phyloP scores from a whole-genome alignment of 2,329 filamentous ascomycete genomes.

The Xylaria digitata region DNA sequence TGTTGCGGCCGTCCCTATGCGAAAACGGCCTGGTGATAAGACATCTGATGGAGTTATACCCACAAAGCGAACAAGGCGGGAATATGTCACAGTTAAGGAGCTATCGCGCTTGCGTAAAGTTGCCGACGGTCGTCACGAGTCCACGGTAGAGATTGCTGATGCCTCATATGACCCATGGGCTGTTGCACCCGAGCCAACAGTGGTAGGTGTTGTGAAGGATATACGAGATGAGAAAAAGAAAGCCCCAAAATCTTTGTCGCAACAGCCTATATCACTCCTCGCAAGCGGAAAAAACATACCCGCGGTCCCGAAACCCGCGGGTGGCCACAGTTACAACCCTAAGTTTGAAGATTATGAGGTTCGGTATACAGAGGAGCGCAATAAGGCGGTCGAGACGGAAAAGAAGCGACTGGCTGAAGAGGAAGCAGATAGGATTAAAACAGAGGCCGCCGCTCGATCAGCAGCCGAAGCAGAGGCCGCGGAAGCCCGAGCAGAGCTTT shows the following conservation, averaged over 20 bases:
- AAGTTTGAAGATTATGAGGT: slow-evolving; percentile 86
- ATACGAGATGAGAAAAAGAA: slow-evolving; percentile 66
- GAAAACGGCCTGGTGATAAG: slow-evolving; percentile 79
- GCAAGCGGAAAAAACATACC: slow-evolving; percentile 83
- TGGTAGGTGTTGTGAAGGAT: slow-evolving; percentile 49
- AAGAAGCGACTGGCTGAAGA: slow-evolving; percentile 75
- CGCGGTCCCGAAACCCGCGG: slow-evolving; percentile 80
- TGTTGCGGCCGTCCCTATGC: slow-evolving; percentile 79
- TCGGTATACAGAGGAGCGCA: slow-evolving; percentile 78
- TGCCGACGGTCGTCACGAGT: slow-evolving; percentile 76
- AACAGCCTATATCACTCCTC: slow-evolving; percentile 83
- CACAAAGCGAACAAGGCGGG: slow-evolving; percentile 78
- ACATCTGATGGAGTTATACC: slow-evolving; percentile 79
- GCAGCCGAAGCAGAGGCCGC: slow-evolving; percentile 80
- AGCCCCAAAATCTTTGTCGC: slow-evolving; percentile 78
- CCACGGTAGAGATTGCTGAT: slow-evolving; percentile 66
- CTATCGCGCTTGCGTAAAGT: slow-evolving; percentile 80
- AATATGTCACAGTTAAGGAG: slow-evolving; percentile 88
- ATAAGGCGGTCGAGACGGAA: slow-evolving; percentile 83
- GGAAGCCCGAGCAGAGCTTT: slow-evolving; percentile 72
- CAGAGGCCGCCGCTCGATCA: slow-evolving; percentile 75
- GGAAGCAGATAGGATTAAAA: slow-evolving; percentile 72
- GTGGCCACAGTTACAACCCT: slow-evolving; percentile 93
- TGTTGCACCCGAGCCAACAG: slow-evolving; percentile 53
- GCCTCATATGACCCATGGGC: slow-evolving; percentile 85